These are phyloP conservation scores for Vitellaria paradoxa DNA, from an alignment of 179 eudicot species.

Conservation along the genomic window DNA sequence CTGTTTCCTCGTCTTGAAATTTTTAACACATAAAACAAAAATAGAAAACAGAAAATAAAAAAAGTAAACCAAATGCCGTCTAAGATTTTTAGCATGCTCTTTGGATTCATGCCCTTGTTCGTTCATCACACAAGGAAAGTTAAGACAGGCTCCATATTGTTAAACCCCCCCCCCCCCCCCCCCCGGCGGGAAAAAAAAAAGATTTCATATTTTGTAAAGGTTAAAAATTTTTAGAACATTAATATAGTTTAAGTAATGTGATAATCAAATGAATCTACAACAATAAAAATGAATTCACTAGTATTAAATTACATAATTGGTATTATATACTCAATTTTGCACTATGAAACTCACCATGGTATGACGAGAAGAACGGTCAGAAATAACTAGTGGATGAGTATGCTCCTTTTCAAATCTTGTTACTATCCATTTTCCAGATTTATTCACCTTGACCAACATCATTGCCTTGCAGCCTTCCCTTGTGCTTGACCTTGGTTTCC, in stretches of 20 bases:
- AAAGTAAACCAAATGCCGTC: no score
- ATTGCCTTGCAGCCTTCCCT: conserved; percentile 44
- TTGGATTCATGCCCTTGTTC: neutral
- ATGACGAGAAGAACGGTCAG: conserved; percentile 18
- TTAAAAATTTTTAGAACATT: neutral
- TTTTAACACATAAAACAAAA: no score
- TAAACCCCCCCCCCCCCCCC: no score
- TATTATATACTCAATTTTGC: neutral
- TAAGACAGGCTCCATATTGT: neutral
- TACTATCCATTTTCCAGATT: conserved; percentile 48
- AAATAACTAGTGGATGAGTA: conserved; percentile 35
- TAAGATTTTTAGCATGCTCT: neutral
- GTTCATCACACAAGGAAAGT: neutral
- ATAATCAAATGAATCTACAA: conserved; percentile 5
- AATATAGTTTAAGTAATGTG: conserved; percentile 1
- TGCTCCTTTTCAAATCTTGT: conserved; percentile 42
- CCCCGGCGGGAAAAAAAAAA: no score
- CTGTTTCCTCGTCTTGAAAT: no score
- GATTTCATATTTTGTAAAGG: neutral
- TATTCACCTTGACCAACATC: conserved; percentile 34
- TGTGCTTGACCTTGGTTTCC: conserved; percentile 28
- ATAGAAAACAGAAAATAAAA: no score
- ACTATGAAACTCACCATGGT: conserved; percentile 18
- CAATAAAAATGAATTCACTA: neutral
- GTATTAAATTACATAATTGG: neutral